These are phyloP conservation scores for Avena sativa DNA, from an alignment of 176 grass and related monocot genomes.

Conservation along the genomic window DNA sequence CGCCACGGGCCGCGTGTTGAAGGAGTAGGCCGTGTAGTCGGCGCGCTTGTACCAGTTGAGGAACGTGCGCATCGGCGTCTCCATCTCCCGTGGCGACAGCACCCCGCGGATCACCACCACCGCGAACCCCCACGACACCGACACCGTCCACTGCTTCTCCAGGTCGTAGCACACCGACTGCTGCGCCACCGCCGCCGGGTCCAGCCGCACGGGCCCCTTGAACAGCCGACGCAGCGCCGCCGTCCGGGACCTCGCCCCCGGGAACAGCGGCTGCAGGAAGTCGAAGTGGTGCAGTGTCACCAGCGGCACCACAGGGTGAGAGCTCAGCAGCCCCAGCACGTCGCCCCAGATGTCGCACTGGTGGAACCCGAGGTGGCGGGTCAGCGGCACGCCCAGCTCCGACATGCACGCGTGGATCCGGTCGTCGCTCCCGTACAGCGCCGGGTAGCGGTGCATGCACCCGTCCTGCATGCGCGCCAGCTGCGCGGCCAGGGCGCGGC, in stretches of 20 bases:
- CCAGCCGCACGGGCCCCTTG: neutral
- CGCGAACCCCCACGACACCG: slow-evolving; percentile 32
- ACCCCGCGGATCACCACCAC: slow-evolving; percentile 35
- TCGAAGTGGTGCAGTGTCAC: slow-evolving; percentile 34
- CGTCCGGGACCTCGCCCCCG: neutral
- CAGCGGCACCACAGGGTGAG: slow-evolving; percentile 16
- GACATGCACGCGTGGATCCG: slow-evolving; percentile 70
- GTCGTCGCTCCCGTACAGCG: slow-evolving; percentile 73
- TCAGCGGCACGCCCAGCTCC: slow-evolving; percentile 73
- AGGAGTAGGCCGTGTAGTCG: slow-evolving; percentile 22
- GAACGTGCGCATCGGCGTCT: slow-evolving; percentile 31
- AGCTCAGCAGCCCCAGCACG: neutral
- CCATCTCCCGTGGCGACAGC: slow-evolving; percentile 33
- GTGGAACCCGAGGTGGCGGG: slow-evolving; percentile 70
- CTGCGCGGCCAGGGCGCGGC: slow-evolving; percentile 57
- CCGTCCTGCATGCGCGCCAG: slow-evolving; percentile 61
- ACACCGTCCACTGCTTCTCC: slow-evolving; percentile 37
- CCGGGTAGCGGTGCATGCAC: slow-evolving; percentile 66
- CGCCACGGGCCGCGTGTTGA: slow-evolving; percentile 35
- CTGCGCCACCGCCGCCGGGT: slow-evolving; percentile 25
- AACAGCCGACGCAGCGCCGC: slow-evolving; percentile 19
- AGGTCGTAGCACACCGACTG: slow-evolving; percentile 30
- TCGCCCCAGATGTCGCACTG: slow-evolving; percentile 45
- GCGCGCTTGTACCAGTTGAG: slow-evolving; percentile 35
- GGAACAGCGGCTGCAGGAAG: slow-evolving; percentile 32